These are phyloP conservation scores for Vanilla planifolia DNA, from an alignment of 106 monocot species.

Conservation along the genomic window DNA sequence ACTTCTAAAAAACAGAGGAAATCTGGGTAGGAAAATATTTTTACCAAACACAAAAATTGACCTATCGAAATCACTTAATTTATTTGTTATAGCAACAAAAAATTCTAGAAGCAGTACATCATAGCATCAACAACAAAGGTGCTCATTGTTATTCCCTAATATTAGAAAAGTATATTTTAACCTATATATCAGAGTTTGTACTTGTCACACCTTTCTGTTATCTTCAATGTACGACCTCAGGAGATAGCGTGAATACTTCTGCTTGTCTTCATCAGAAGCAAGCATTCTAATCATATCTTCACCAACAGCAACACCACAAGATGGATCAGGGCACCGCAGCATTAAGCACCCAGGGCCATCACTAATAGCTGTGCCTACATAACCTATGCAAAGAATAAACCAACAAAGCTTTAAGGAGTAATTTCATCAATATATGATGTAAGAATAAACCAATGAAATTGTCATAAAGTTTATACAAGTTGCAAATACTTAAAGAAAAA, in stretches of 20 bases:
- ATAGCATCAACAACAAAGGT: no score
- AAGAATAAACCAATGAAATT: background rate
- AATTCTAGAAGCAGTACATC: no score
- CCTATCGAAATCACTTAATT: no score
- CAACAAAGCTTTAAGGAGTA: conserved; percentile 1
- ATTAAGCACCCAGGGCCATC: conserved; percentile 92
- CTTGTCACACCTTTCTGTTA: conserved; percentile 59
- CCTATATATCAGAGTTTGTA: background rate
- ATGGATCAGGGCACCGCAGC: conserved; percentile 92
- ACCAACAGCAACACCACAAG: conserved; percentile 79
- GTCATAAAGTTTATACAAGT: no score
- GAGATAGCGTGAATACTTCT: conserved; percentile 79
- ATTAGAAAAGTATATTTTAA: background rate
- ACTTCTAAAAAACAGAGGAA: no score
- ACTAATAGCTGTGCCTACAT: conserved; percentile 71
- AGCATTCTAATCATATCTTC: conserved; percentile 74
- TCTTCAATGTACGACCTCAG: conserved; percentile 93
- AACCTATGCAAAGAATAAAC: conserved; percentile 41
- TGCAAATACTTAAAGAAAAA: no score
- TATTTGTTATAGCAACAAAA: no score
- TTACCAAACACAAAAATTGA: no score
- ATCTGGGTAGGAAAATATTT: no score
- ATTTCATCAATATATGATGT: background rate
- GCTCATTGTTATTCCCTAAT: no score
- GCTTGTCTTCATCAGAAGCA: conserved; percentile 57